Conservation (phyloP, 441 rosid genomes). For the Lepidium campestre region DNA sequence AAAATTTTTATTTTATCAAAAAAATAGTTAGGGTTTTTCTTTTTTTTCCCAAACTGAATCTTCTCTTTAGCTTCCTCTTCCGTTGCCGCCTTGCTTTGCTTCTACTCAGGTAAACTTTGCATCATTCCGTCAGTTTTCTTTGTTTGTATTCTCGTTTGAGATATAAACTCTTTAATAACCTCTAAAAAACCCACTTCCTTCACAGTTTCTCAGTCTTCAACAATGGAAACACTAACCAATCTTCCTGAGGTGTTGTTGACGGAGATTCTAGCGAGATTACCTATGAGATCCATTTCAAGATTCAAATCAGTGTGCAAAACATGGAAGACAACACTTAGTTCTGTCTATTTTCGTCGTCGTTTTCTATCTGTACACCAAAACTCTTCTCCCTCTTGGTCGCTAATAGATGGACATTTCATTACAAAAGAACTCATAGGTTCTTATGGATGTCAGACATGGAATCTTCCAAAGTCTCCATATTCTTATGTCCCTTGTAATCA, state of each 20-base stretch:
- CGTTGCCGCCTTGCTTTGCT: too few species aligned
- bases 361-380: not conserved
- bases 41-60: too few species aligned
- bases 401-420: not conserved
- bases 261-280: not conserved
- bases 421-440: not conserved
- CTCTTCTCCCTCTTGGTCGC: not conserved
- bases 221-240: not conserved
- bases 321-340: not conserved
- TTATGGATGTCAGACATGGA: not conserved
- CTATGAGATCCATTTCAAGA: not conserved
- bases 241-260: not conserved
- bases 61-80: too few species aligned
- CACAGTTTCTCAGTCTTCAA: too few species aligned
- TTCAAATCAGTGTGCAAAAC: not conserved
- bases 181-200: too few species aligned
- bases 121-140: too few species aligned
- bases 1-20: too few species aligned
- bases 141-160: too few species aligned
- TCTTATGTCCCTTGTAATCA: not conserved
- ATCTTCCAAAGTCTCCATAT: not conserved
- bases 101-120: too few species aligned
- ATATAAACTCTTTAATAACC: too few species aligned
- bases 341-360: not conserved
- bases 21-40: too few species aligned